Evolutionary conservation across 305 asterid species (phyloP).

Genomic region (Fraxinus velutina): DNA sequence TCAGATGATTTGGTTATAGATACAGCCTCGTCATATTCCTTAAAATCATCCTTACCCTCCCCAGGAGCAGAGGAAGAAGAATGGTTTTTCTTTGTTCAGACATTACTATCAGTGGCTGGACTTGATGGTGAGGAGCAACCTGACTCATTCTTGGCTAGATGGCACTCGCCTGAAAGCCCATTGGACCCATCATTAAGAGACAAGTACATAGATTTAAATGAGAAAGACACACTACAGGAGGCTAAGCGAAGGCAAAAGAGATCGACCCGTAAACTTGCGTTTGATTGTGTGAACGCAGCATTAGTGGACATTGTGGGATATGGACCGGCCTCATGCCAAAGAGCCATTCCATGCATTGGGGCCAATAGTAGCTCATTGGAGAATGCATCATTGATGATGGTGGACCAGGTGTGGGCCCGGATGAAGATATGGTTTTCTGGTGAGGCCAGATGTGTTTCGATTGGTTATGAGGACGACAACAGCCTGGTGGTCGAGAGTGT

Average conservation of each 20-base stretch:
- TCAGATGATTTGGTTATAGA: slow-evolving; percentile 59
- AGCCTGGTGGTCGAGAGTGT: slow-evolving; percentile 62
- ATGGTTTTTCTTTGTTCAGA: slow-evolving; percentile 55
- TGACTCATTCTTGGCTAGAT: slow-evolving; percentile 43
- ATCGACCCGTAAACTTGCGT: slow-evolving; percentile 69
- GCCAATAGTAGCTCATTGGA: not conserved
- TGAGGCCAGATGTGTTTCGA: slow-evolving; percentile 24
- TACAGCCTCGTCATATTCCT: slow-evolving; percentile 56
- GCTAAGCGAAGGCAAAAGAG: slow-evolving; percentile 65
- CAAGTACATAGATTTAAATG: slow-evolving; percentile 47
- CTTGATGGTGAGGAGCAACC: slow-evolving; percentile 50
- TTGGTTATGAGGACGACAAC: slow-evolving; percentile 47
- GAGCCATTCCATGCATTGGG: slow-evolving; percentile 19
- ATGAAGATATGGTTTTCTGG: slow-evolving; percentile 58
- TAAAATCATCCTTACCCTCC: slow-evolving; percentile 36
- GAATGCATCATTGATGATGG: slow-evolving; percentile 25
- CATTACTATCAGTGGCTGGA: slow-evolving; percentile 61
- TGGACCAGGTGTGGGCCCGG: slow-evolving; percentile 71
- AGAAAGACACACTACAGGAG: slow-evolving; percentile 51
- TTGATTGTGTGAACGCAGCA: slow-evolving; percentile 68
- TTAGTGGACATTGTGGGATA: slow-evolving; percentile 54
- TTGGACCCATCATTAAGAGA: slow-evolving; percentile 77
- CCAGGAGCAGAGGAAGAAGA: slow-evolving; percentile 60
- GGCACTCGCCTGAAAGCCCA: slow-evolving; percentile 82
- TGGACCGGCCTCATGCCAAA: slow-evolving; percentile 43